Base-by-base conservation (phyloP, 139 green algal species). In the Bryopsis sp. region DNA sequence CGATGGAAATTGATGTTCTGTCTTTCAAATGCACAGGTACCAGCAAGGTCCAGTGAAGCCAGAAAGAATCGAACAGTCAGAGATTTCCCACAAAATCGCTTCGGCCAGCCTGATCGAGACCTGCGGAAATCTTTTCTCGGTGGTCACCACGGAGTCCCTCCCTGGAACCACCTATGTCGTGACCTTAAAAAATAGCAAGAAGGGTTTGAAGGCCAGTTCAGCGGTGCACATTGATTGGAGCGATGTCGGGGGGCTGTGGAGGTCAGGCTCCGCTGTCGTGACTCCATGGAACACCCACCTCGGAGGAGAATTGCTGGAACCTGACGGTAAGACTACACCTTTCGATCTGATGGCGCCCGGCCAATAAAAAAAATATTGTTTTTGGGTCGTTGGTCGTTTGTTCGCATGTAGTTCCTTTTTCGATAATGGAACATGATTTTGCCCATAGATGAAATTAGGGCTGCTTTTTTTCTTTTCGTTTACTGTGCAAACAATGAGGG, bases 281-380 rank as follows among this genome's bases (percentile, higher is more conserved):
- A 64, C 57, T 1, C 73, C 73, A 2, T 78, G 73, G 73, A 36
- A 69, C 46, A 78, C 67, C 28, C 73, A 74, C 67, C 29, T 78
- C 28, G 60, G 60, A 31, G 26, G 11, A n/a, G 73, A 78, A 70
- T 67, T 72, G 63, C 68, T 63, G 36, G 73, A 78, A 38, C 73
- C 73, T 0, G 64, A 78, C 11, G 73, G 43, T 54, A 19, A 54
- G 43, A 26, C n/a, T n/a, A n/a, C n/a, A n/a, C n/a, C n/a, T n/a
- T n/a, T n/a, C n/a, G n/a, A n/a, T n/a, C n/a, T n/a, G n/a, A n/a
- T n/a, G n/a, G n/a, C n/a, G n/a, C n/a, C n/a, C n/a, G n/a, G n/a
- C n/a, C n/a, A n/a, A n/a, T n/a, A n/a, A n/a, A n/a, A n/a, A n/a
- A n/a, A n/a, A n/a, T n/a, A n/a, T n/a, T n/a, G n/a, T n/a, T n/a